Evolutionary conservation across 2,329 filamentous ascomycete genomes (phyloP).

Genomic region (Scopulariopsis brevicaulis): DNA sequence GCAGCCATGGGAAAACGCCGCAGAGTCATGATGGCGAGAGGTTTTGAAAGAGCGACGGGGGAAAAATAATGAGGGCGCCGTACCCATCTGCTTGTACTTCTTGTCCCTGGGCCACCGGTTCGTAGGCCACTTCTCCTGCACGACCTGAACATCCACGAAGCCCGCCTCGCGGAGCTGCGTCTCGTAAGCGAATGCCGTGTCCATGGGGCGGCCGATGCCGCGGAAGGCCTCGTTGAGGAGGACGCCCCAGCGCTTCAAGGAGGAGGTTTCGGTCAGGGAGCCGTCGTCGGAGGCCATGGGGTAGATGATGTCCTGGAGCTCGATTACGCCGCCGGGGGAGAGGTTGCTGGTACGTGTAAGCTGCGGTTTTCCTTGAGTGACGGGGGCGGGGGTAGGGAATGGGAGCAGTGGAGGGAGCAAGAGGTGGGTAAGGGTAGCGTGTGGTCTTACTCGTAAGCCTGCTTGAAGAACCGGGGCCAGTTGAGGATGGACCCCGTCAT

Average conservation of each 20-base stretch:
- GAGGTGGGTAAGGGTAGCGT: neutral
- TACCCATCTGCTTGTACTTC: slow-evolving; percentile 38
- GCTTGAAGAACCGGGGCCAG: slow-evolving; percentile 21
- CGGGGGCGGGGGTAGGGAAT: no score
- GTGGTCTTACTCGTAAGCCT: slow-evolving; percentile 17
- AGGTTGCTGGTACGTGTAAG: slow-evolving; percentile 8
- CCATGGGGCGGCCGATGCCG: slow-evolving; percentile 16
- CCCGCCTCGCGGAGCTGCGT: slow-evolving; percentile 35
- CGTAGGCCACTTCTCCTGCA: slow-evolving; percentile 35
- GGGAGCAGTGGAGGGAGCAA: neutral
- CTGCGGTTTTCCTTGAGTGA: no score
- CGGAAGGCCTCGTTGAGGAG: slow-evolving; percentile 17
- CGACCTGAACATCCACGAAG: slow-evolving; percentile 37
- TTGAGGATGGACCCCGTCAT: slow-evolving; percentile 16
- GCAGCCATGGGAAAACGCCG: neutral
- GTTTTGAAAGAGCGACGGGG: neutral
- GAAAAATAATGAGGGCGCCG: neutral
- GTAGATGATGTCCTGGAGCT: slow-evolving; percentile 18
- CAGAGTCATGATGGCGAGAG: no score
- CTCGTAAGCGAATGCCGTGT: slow-evolving; percentile 16
- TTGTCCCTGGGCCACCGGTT: slow-evolving; percentile 39
- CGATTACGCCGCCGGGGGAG: slow-evolving; percentile 20
- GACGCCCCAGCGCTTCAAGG: slow-evolving; percentile 15
- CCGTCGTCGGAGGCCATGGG: slow-evolving; percentile 19
- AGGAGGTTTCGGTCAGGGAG: slow-evolving; percentile 14